phyloP scores from a whole-genome alignment of 202 grass and related monocot genomes.

The Cymbopogon flexuosus region DNA sequence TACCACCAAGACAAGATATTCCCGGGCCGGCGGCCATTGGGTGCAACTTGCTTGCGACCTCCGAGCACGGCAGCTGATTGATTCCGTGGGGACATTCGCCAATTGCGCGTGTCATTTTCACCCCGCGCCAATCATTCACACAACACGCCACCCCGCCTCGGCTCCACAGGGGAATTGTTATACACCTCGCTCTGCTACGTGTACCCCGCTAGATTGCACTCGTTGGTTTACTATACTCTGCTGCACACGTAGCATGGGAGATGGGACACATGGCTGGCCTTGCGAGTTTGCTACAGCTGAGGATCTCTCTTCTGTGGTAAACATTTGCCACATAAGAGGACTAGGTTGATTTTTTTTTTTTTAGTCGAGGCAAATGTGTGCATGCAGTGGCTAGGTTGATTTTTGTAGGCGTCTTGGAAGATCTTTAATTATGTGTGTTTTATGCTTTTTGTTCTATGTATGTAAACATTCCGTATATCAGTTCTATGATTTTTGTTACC shows the following conservation, averaged over 20 bases:
- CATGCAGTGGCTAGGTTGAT: too few relatives aligned
- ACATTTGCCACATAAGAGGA: background rate
- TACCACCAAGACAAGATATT: too few relatives aligned
- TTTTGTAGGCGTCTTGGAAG: too few relatives aligned
- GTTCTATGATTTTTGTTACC: too few relatives aligned
- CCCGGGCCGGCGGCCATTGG: background rate
- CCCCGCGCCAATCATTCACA: background rate
- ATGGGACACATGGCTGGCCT: background rate
- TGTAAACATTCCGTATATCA: too few relatives aligned
- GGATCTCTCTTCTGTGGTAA: background rate
- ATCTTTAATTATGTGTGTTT: too few relatives aligned
- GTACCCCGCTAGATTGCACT: background rate
- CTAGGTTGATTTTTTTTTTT: too few relatives aligned
- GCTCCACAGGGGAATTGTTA: background rate
- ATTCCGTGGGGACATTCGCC: conserved; percentile 43
- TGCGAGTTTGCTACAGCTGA: background rate
- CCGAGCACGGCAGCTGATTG: background rate
- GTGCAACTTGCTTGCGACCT: background rate
- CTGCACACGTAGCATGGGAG: background rate
- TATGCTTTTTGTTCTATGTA: too few relatives aligned
- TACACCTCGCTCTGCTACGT: conserved; percentile 8
- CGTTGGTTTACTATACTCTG: background rate
- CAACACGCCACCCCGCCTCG: background rate
- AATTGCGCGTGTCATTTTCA: background rate
- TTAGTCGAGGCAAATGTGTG: too few relatives aligned